Conservation (phyloP, 1,284 basidiomycete species). For the Volvariella surrecta region DNA sequence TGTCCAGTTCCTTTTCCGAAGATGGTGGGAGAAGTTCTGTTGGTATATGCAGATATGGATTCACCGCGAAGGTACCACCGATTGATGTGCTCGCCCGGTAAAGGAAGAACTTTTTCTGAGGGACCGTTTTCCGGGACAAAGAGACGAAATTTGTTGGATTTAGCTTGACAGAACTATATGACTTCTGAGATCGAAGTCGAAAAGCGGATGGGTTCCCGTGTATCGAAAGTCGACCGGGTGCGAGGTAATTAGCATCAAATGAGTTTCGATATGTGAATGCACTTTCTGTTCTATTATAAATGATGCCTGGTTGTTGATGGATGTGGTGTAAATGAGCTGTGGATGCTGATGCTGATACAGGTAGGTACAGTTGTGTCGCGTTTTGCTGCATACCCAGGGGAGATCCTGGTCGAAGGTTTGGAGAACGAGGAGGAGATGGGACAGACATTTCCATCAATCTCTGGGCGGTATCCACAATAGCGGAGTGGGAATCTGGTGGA, state of each 20-base stretch:
- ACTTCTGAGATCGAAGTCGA: background rate
- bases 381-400: too few relatives aligned
- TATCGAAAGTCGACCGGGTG: background rate
- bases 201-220: background rate
- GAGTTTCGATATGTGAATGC: slow-evolving; percentile 1
- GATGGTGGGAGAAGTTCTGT: background rate
- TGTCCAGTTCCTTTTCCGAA: background rate
- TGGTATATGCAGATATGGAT: background rate
- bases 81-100: background rate
- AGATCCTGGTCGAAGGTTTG: too few relatives aligned
- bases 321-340: too few relatives aligned
- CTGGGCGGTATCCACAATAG: too few relatives aligned
- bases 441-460: too few relatives aligned
- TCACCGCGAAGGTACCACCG: background rate
- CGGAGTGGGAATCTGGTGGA: too few relatives aligned
- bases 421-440: too few relatives aligned
- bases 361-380: too few relatives aligned
- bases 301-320: too few relatives aligned
- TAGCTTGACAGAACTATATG: background rate
- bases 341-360: too few relatives aligned
- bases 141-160: slow-evolving; percentile 1
- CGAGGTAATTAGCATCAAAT: background rate
- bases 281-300: background rate
- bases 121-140: background rate
- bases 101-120: background rate